Evolutionary conservation across 2,329 filamentous ascomycete genomes (phyloP), one percentile per base, ranked within the genome.

Genomic region (Fusarium clavum): DNA sequence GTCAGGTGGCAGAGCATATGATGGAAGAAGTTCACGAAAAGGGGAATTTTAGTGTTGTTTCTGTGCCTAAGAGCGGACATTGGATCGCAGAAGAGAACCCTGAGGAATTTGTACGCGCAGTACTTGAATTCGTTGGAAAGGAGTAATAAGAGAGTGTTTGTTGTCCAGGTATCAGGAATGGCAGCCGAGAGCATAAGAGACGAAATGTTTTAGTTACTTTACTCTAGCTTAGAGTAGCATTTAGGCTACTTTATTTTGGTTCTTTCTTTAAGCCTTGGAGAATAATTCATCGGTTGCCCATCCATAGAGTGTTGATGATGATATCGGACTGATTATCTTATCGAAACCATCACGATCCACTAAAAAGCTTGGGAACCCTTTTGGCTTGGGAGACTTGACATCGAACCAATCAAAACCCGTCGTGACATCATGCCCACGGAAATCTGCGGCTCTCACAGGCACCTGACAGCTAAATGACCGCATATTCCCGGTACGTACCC

Each of bases 351-450:
- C 68, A 47, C 13, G 38, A 41, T 22, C 34, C 62, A 67, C 40
- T 29, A 51, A 27, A 70, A 14, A 27, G 58, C 61, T 61, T 57
- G 20, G 25, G 25, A 34, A 73, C 69, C 65, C 59, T 65, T 68
- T 51, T 61, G 67, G 20, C 58, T 53, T 27, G 6, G 6, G 25
- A 40, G 57, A 54, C 22, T 32, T 30, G 18, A 2, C 8, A 25
- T 13, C 11, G 16, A 61, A 16, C 73, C 73, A 75, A 75, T 75
- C 44, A 74, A 9, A 55, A 1, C 7, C 0, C 52, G 13, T 10
- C 12, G 48, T 74, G 70, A 67, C 64, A 70, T 72, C 65, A 75
- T 69, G 69, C 58, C n/a, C 4, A 53, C 73, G 70, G 68, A 63
- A 75, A 75, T 54, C 43, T 53, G 64, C 73, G 71, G 73, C 73